Percentiles rank a stretch among this genome's conserved stretches.
Conservation (phyloP, 345 rosid genomes). For the Gossypium herbaceum region DNA sequence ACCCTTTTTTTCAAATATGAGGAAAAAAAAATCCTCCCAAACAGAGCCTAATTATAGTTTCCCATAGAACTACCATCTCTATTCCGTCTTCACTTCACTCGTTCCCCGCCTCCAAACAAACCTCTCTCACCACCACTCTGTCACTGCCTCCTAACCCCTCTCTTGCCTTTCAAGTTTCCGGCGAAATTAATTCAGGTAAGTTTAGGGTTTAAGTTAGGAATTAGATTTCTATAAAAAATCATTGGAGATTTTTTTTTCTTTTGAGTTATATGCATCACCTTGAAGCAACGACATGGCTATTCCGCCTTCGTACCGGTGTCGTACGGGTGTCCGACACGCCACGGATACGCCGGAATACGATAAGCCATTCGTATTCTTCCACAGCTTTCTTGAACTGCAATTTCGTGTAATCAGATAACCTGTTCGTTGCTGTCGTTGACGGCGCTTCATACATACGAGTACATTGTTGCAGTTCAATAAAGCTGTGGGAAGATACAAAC, state of each 20-base stretch:
- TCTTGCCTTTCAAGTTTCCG: neutral
- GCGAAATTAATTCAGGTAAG: neutral
- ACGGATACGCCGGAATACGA: too few species aligned
- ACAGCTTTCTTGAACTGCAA: conserved; percentile 99
- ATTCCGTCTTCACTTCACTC: neutral
- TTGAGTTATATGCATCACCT: too few species aligned
- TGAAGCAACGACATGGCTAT: too few species aligned
- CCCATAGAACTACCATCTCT: neutral
- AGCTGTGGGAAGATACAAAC: conserved; percentile 93
- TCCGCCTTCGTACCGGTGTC: too few species aligned
- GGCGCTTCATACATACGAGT: neutral
- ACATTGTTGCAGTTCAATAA: conserved; percentile 63
- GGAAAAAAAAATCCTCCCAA: too few species aligned
- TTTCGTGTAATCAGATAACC: neutral
- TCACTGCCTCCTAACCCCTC: neutral
- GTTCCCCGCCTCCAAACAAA: neutral
- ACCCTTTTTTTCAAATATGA: too few species aligned
- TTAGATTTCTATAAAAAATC: neutral
- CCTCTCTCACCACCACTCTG: neutral
- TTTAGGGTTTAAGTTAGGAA: neutral
- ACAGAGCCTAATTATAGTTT: too few species aligned
- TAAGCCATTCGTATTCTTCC: conserved; percentile 62
- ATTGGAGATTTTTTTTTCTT: too few species aligned
- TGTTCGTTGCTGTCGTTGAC: neutral
- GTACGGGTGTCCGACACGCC: too few species aligned